Evolutionary conservation across 352 stramenopile genomes (phyloP).

Genomic region (Globisporangium solare): DNA sequence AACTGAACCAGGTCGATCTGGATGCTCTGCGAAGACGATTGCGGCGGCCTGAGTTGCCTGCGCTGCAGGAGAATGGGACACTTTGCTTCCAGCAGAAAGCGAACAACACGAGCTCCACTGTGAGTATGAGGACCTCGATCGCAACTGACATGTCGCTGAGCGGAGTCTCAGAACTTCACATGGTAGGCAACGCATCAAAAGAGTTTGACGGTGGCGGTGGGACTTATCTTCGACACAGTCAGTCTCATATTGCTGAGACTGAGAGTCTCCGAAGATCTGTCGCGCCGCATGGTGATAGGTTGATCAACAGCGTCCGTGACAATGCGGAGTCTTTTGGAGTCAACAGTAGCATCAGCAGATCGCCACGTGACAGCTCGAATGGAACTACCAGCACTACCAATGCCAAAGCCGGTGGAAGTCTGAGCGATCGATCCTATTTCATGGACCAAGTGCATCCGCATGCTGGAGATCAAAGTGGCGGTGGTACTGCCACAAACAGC

Average conservation of each 20-base stretch:
- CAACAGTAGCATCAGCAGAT: too few relatives aligned
- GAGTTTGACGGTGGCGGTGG: neutral
- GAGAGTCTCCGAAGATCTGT: too few relatives aligned
- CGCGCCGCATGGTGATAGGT: too few relatives aligned
- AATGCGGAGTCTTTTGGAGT: too few relatives aligned
- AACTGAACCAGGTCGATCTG: conserved; percentile 46
- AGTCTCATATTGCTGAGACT: too few relatives aligned
- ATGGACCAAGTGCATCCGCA: neutral
- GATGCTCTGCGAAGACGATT: conserved; percentile 35
- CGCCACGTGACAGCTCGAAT: too few relatives aligned
- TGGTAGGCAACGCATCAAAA: conserved; percentile 16
- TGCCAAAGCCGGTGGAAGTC: conserved; percentile 11
- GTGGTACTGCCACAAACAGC: too few relatives aligned
- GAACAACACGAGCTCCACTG: neutral
- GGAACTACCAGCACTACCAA: neutral
- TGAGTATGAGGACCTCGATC: conserved; percentile 4
- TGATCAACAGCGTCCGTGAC: too few relatives aligned
- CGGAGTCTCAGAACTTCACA: conserved; percentile 34
- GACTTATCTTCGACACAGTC: too few relatives aligned
- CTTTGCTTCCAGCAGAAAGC: conserved; percentile 14
- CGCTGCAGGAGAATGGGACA: conserved; percentile 31
- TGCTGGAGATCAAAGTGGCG: too few relatives aligned
- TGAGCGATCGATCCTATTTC: conserved; percentile 50
- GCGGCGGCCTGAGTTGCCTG: conserved; percentile 27
- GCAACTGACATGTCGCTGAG: conserved; percentile 30